Conservation (phyloP, 2,329 filamentous ascomycete genomes). For the Xylaria sp. region DNA sequence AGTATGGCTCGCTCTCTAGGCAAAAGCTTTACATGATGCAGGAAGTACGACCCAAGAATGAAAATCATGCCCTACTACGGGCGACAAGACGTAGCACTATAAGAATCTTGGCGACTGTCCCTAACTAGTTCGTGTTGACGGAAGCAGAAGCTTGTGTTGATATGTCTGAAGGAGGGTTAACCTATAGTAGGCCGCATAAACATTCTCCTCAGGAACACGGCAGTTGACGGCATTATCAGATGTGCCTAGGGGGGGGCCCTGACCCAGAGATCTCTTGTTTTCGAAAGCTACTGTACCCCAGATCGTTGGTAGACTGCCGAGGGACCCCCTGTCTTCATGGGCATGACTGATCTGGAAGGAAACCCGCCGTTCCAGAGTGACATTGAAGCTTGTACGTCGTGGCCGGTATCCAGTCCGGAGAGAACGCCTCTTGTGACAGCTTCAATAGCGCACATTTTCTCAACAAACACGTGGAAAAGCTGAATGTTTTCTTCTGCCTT, state of each 20-base stretch:
- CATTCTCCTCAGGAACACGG: conserved; percentile 36
- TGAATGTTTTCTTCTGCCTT: conserved; percentile 32
- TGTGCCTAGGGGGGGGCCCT: conserved; percentile 22
- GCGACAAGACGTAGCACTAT: conserved; percentile 21
- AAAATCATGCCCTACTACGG: conserved; percentile 22
- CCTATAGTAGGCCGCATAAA: conserved; percentile 37
- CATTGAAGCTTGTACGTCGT: conserved; percentile 39
- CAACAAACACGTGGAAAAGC: conserved; percentile 30
- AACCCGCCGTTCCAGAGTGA: conserved; percentile 44
- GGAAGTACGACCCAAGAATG: conserved; percentile 31
- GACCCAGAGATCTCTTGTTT: conserved; percentile 31
- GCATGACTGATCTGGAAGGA: conserved; percentile 43
- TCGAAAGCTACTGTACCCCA: conserved; percentile 39
- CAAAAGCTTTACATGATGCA: conserved; percentile 32
- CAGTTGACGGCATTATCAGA: conserved; percentile 34
- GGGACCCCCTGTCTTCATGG: conserved; percentile 27
- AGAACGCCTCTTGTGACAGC: conserved; percentile 2
- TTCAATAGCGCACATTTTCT: conserved; percentile 11
- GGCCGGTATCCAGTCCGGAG: conserved; percentile 30
- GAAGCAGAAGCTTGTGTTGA: conserved; percentile 27
- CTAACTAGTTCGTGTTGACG: conserved; percentile 25
- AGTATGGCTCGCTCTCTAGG: conserved; percentile 30
- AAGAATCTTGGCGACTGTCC: conserved; percentile 15
- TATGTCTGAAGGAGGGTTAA: conserved; percentile 27
- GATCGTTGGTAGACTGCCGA: conserved; percentile 35